Percentiles rank a stretch among this genome's conserved stretches.
Conservation (phyloP, 768 basidiomycete species). For the Mycena amicta region DNA sequence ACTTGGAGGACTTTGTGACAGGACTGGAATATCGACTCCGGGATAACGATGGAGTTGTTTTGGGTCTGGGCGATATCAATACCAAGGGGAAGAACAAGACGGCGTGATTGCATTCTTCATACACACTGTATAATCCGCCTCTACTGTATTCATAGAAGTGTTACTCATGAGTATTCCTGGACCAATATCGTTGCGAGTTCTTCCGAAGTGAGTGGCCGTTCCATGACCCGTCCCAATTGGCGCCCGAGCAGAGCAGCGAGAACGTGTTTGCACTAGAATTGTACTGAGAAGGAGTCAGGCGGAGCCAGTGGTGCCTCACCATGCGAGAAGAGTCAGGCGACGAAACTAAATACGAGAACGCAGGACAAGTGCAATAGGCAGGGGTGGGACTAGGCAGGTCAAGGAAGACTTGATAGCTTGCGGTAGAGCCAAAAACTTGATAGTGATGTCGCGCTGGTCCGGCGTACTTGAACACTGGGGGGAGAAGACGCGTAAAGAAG, state of each 20-base stretch:
- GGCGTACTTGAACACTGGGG: slow-evolving; percentile 60
- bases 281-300: neutral
- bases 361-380: slow-evolving; percentile 75
- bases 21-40: slow-evolving; percentile 60
- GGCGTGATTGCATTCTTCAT: neutral
- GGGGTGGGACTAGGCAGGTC: slow-evolving; percentile 42
- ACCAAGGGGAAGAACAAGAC: slow-evolving; percentile 15
- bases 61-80: slow-evolving; percentile 4
- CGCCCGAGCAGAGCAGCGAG: slow-evolving; percentile 66
- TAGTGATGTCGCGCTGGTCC: slow-evolving; percentile 65
- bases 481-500: neutral
- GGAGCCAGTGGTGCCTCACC: slow-evolving; percentile 41
- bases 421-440: slow-evolving; percentile 68
- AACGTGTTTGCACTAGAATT: slow-evolving; percentile 74
- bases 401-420: slow-evolving; percentile 61
- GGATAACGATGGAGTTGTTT: slow-evolving; percentile 11
- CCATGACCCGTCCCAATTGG: slow-evolving; percentile 51
- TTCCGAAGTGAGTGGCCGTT: slow-evolving; percentile 48
- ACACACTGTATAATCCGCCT: slow-evolving; percentile 15
- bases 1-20: slow-evolving; percentile 60
- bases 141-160: slow-evolving; percentile 16
- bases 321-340: slow-evolving; percentile 61
- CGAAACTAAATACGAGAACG: slow-evolving; percentile 68
- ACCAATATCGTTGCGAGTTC: slow-evolving; percentile 50
- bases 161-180: slow-evolving; percentile 33